Base-by-base conservation (phyloP, 73 alveolate species). In the Paramecium sexaurelia region DNA sequence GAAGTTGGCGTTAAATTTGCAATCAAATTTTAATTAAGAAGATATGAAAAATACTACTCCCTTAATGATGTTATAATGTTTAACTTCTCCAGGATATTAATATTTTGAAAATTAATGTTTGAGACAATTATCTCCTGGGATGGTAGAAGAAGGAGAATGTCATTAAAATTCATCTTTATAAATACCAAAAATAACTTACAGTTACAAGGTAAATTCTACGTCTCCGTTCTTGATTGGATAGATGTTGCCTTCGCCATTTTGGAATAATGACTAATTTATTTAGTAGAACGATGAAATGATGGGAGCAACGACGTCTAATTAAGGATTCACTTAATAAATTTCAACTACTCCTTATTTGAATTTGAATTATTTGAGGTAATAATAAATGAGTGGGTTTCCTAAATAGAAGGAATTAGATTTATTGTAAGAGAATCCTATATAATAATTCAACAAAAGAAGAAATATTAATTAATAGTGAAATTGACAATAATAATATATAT, bases 311-410 rank as follows among this genome's bases (percentile, higher is more conserved):
- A 35, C 6, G 2, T 35, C 2, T 35, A 35, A 35, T 35, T 27
- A 32, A 27, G 5, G 20, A 27, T 69, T 20, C 5, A 17, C 2
- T 3, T 32, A 69, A 27, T 17, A 17, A 69, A 15, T 32, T 13
- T 11, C 85, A 2, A 69, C 85, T 4, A 69, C 85, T 32, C 85
- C 85, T 13, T 69, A 17, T 32, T 32, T 69, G 27, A 69, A 69
- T 69, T 35, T 69, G n/a, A 13, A 32, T 20, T 10, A 27, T 15
- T 15, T 69, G 24, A 27, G 55, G 6, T 15, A 7, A 32, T 6
- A 69, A 32, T 27, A 35, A 35, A 35, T 17, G 57, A 32, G 15
- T 15, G 55, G 56, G 5, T 47, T 47, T 47, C 9, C 19, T 5
- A 47, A 47, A 47, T 17, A 10, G 5, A 69, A 69, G 33, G 85